phyloP scores from a whole-genome alignment of 2,329 filamentous ascomycete genomes.

The Aspergillus texensis region DNA sequence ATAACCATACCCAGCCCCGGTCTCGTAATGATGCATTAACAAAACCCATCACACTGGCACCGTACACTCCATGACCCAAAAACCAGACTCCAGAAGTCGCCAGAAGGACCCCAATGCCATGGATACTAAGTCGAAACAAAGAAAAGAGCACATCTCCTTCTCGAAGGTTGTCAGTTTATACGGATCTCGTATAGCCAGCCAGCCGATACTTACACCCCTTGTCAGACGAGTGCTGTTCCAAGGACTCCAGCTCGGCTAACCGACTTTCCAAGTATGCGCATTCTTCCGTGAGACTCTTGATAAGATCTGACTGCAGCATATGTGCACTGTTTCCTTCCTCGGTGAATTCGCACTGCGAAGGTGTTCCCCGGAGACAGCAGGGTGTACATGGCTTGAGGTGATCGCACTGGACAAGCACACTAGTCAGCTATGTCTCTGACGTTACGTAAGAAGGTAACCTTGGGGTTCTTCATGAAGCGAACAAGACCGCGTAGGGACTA shows the following conservation, averaged over 20 bases:
- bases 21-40: not conserved
- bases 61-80: not conserved
- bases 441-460: not conserved
- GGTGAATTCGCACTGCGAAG: constrained; percentile 2
- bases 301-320: constrained; percentile 2
- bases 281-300: constrained; percentile 3
- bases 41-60: not conserved
- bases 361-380: not conserved
- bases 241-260: not conserved
- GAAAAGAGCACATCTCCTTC: not conserved
- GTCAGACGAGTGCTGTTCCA: not conserved
- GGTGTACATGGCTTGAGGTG: constrained; percentile 1
- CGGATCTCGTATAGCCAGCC: not conserved
- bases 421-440: not conserved
- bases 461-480: not conserved
- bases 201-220: not conserved
- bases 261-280: not conserved
- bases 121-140: not conserved
- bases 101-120: not conserved
- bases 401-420: not conserved
- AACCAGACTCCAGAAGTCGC: not conserved
- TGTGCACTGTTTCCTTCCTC: constrained; percentile 2
- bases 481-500: not conserved
- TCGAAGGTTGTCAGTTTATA: not conserved
- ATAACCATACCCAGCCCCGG: not conserved